Base-by-base conservation (phyloP, 352 stramenopile genomes). In the Globisporangium lucens region DNA sequence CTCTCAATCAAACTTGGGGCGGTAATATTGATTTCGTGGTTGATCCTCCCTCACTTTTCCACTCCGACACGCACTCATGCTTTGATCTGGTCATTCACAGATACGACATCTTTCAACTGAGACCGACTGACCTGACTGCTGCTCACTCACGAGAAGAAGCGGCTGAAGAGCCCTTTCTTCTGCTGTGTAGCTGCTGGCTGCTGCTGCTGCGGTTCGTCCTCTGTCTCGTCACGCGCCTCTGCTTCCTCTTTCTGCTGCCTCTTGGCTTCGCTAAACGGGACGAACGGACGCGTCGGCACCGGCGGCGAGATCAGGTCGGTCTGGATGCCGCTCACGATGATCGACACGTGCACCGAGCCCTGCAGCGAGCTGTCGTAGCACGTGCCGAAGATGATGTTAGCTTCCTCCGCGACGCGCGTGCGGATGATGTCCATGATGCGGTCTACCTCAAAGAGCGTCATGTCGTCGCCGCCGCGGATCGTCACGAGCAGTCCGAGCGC, bases 401-500 rank as follows among this genome's bases (percentile, higher is more conserved):
- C 88, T 47, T 93, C 85, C 20, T 93, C 83, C 12, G 85, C 73
- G 36, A 96, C 87, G 56, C 85, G 80, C 57, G 72, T 80, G 55
- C 88, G 85, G 63, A 96, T 94, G 64, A 93, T 91, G 49, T 94
- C 83, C 88, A 96, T 96, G 73, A 93, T 94, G 61, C 80, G 74
- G 67, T 96, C 88, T 38, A 96, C 88, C 80, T 99, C 94, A 52
- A 93, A 92, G 8, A 99, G 83, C 43, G 92, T 97, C 79, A 99
- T 91, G 74, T 97, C 90, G 36, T 89, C 79, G 15, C 95, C 97
- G 35, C 96, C 95, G 9, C 97, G 90, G 65, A 99, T 98, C 59
- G 98, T 99, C 60, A 99, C 97, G 10, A 99, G 85, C 52, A 99
- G 84, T 4, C 96, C 91, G 52, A 97, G 85, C 1, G 97, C 96